These are phyloP conservation scores for Fusarium sp. DNA, from an alignment of 2,329 filamentous ascomycete species.

Conservation along the genomic window DNA sequence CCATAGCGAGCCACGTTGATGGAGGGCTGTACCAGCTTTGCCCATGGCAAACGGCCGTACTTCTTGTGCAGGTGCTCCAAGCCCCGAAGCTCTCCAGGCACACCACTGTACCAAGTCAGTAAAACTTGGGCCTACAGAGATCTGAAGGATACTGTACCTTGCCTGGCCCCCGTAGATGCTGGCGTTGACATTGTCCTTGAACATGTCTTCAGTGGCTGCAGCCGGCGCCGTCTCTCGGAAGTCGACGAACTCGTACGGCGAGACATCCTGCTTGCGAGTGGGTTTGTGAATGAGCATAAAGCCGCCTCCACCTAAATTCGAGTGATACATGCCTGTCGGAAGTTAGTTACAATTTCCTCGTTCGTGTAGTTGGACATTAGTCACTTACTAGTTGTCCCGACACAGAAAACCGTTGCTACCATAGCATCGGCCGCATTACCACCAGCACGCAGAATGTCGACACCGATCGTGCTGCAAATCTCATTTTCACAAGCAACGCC, in stretches of 20 bases:
- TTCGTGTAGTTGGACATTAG: background rate
- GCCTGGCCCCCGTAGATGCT: slow-evolving; percentile 79
- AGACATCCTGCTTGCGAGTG: slow-evolving; percentile 60
- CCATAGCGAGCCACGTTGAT: slow-evolving; percentile 78
- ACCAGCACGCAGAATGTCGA: slow-evolving; percentile 65
- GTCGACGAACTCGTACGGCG: slow-evolving; percentile 80
- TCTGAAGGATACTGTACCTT: slow-evolving; percentile 43
- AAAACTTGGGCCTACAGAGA: background rate
- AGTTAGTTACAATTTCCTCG: background rate
- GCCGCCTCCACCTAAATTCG: slow-evolving; percentile 79
- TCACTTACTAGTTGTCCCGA: slow-evolving; percentile 64
- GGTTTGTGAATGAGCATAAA: slow-evolving; percentile 78
- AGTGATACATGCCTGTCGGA: slow-evolving; percentile 68
- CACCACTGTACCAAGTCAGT: slow-evolving; percentile 57
- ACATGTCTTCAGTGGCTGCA: slow-evolving; percentile 85
- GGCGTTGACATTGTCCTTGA: slow-evolving; percentile 71
- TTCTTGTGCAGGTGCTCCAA: slow-evolving; percentile 78
- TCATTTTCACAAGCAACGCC: slow-evolving; percentile 71
- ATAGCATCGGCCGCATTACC: slow-evolving; percentile 76
- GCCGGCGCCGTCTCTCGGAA: slow-evolving; percentile 88
- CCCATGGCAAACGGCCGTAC: slow-evolving; percentile 74
- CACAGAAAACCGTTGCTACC: slow-evolving; percentile 72
- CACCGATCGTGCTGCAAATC: slow-evolving; percentile 70
- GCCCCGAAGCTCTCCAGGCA: slow-evolving; percentile 79
- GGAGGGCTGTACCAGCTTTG: slow-evolving; percentile 75